Percentiles rank a stretch among this genome's conserved stretches.
Conservation (phyloP, 768 basidiomycete genomes). For the Tricholoma saponaceum region DNA sequence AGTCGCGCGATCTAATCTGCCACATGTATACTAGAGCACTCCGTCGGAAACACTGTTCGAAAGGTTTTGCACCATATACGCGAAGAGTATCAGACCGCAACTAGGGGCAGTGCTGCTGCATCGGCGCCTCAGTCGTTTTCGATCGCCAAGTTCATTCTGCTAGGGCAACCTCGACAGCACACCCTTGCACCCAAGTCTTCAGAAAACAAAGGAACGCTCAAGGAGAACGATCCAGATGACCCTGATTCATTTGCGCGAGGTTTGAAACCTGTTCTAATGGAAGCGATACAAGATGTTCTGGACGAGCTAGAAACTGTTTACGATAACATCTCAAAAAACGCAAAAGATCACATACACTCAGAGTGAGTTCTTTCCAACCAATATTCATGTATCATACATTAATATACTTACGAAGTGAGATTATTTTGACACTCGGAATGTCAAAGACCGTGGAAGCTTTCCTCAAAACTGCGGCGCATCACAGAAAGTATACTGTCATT, state of each 20-base stretch:
- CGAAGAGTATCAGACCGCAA: conserved; percentile 90
- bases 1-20: conserved; percentile 1
- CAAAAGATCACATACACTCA: conserved; percentile 96
- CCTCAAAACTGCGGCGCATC: conserved; percentile 84
- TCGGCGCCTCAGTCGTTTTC: conserved; percentile 49
- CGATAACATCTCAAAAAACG: conserved; percentile 90
- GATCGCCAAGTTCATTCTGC: conserved; percentile 78
- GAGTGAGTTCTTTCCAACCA: conserved; percentile 58
- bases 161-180: conserved; percentile 68
- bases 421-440: conserved; percentile 90
- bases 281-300: conserved; percentile 94
- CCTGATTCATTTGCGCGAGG: conserved; percentile 73
- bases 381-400: neutral
- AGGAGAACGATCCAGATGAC: conserved; percentile 70
- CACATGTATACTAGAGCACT: conserved; percentile 61
- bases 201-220: conserved; percentile 54
- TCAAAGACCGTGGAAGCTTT: conserved; percentile 94
- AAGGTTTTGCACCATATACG: conserved; percentile 91
- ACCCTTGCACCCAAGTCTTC: conserved; percentile 33
- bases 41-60: conserved; percentile 91
- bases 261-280: conserved; percentile 91
- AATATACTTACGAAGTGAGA: conserved; percentile 58
- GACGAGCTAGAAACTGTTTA: conserved; percentile 96
- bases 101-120: conserved; percentile 37
- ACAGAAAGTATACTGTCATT: conserved; percentile 92